phyloP scores from a whole-genome alignment of 768 basidiomycete genomes.

The Psilocybe cyanescens region DNA sequence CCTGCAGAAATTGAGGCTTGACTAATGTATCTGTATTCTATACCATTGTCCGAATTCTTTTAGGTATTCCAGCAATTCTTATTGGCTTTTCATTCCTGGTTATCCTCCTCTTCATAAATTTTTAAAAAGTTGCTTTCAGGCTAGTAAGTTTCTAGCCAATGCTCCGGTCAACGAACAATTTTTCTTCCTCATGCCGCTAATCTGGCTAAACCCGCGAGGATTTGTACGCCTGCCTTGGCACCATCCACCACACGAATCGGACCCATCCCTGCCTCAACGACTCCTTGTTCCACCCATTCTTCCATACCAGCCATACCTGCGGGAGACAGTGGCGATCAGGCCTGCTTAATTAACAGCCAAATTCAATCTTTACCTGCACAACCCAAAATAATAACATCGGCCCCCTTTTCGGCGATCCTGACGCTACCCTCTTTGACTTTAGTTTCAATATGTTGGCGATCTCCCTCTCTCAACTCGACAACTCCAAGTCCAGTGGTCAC shows the following conservation, averaged over 20 bases:
- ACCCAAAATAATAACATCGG: conserved; percentile 41
- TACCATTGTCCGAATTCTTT: not conserved
- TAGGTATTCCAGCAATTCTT: not conserved
- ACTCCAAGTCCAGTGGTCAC: conserved; percentile 36
- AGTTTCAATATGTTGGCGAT: conserved; percentile 28
- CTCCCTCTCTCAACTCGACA: conserved; percentile 36
- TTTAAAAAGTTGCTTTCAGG: not conserved
- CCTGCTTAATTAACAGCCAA: not conserved
- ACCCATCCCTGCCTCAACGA: conserved; percentile 27
- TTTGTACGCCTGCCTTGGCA: conserved; percentile 39
- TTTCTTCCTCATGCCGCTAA: conserved; percentile 19
- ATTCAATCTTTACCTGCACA: conserved; percentile 34
- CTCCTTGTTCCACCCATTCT: conserved; percentile 29
- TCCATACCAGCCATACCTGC: conserved; percentile 43
- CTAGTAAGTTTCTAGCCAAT: not conserved
- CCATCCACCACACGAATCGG: conserved; percentile 38
- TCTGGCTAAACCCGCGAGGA: conserved; percentile 36
- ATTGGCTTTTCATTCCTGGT: not conserved
- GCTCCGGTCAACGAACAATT: not conserved
- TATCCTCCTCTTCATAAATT: not conserved
- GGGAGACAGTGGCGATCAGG: not conserved
- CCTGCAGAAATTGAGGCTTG: conserved; percentile 6
- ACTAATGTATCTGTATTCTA: conserved; percentile 1
- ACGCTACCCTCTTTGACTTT: conserved; percentile 33
- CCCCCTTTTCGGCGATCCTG: conserved; percentile 32